Evolutionary conservation across 1,284 basidiomycete genomes (phyloP).

Genomic region (Irpex sp.): DNA sequence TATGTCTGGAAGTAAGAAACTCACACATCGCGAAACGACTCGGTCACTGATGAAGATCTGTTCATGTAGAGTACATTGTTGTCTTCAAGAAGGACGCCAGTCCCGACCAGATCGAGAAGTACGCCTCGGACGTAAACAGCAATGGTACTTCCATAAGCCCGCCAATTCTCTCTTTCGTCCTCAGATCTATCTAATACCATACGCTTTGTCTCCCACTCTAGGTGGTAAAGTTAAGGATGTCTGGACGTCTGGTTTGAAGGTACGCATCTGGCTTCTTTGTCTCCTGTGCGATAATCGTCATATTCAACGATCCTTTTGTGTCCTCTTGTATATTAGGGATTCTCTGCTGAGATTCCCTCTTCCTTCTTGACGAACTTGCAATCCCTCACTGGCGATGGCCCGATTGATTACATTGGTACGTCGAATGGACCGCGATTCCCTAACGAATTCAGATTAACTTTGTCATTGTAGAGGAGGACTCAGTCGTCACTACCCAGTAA

Average conservation of each 20-base stretch:
- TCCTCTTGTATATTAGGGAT: constrained; percentile 34
- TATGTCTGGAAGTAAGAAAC: constrained; percentile 9
- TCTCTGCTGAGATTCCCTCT: constrained; percentile 45
- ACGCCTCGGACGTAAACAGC: constrained; percentile 32
- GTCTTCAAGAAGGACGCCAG: constrained; percentile 49
- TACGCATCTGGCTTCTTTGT: constrained; percentile 3
- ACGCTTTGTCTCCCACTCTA: constrained; percentile 13
- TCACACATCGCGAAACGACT: neutral
- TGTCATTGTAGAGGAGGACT: constrained; percentile 39
- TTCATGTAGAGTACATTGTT: constrained; percentile 44
- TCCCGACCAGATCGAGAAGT: constrained; percentile 39
- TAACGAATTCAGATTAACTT: neutral
- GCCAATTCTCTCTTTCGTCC: neutral
- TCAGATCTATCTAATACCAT: constrained; percentile 1
- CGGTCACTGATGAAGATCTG: neutral
- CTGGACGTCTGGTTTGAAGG: constrained; percentile 32
- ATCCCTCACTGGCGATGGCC: constrained; percentile 29
- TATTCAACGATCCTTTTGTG: neutral
- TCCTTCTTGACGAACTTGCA: constrained; percentile 32
- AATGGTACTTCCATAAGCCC: constrained; percentile 28
- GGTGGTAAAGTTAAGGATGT: constrained; percentile 38
- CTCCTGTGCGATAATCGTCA: neutral
- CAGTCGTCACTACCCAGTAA: constrained; percentile 39
- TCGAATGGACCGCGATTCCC: no score
- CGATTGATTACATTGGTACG: constrained; percentile 51